These are phyloP conservation scores for Euphorbia lathyris DNA, from an alignment of 345 rosid species.

Conservation along the genomic window DNA sequence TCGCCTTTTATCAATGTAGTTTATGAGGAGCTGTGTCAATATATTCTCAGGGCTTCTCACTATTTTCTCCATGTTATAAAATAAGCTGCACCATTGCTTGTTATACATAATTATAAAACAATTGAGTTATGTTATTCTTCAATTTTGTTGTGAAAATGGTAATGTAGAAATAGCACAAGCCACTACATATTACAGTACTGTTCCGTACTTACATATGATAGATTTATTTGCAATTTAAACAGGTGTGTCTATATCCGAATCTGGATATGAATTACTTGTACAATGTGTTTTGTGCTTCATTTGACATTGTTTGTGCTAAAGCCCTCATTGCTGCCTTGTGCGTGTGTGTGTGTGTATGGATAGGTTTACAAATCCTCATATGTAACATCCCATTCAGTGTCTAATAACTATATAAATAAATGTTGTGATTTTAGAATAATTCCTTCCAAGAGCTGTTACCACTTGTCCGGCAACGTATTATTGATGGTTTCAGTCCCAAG, in stretches of 20 bases:
- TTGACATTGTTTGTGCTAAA: background rate
- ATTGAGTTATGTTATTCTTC: background rate
- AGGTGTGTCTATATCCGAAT: background rate
- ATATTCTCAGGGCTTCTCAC: too few species aligned
- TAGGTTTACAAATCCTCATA: background rate
- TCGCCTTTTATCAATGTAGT: too few species aligned
- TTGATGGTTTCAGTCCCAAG: constrained; percentile 74
- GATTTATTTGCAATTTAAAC: background rate
- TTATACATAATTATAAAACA: background rate
- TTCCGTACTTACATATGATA: background rate
- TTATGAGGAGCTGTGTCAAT: too few species aligned
- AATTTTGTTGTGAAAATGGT: background rate
- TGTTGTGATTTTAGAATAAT: constrained; percentile 52
- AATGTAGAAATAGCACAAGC: background rate
- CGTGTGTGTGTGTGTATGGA: background rate
- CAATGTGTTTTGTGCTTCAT: background rate
- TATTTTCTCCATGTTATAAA: background rate
- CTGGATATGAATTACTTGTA: background rate
- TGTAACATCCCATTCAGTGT: background rate
- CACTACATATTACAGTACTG: background rate
- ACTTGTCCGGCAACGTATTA: constrained; percentile 70
- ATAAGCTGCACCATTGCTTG: background rate
- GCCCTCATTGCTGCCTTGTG: background rate
- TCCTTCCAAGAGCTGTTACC: constrained; percentile 83
- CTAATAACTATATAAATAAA: constrained; percentile 10